Base-by-base conservation (phyloP, 2,329 filamentous ascomycete species). In the Trichophyton benhamiae region DNA sequence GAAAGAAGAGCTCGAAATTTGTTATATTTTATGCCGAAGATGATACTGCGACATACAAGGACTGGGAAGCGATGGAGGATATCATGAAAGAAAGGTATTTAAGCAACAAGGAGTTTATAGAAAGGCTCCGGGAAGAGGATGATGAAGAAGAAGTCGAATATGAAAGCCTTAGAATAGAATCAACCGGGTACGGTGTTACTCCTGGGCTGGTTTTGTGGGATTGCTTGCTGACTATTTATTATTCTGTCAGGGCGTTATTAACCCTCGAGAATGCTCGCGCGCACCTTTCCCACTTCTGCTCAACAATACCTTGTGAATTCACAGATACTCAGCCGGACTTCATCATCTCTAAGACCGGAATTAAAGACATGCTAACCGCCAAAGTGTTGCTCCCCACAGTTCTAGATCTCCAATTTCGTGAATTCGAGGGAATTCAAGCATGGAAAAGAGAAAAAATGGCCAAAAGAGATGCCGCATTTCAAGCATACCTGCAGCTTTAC, bases 241-340 rank as follows among this genome's bases (percentile, higher is more conserved):
- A 58, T 49, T 62, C 65, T 60, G 22, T 58, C 13, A 82, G 85
- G 3, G 89, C 89, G 0, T 73, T 83, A 11, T 75, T 96, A 13
- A 87, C 87, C 9, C 78, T 90, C 1, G 82, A 88, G 42, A 88
- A 88, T 65, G 87, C 89, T 0, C 83, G 86, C 57, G 73, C 79
- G n/a, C 90, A 94, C 71, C 79, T 97, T 1, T 79, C 88, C 55
- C 89, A 95, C 72, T 95, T 96, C 67, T 96, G 91, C 71, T 76
- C 78, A 0, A 79, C 80, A 0, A 71, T 91, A 0, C 79, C 82
- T 0, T 75, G 76, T 0, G 80, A 82, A 27, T 89, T 85, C 68
- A 78, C 85, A 5, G 83, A 91, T 65, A 75, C 76, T 17, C 77
- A 81, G 1, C 90, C 91, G 0, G 82, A 87, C 57, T 95, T 91